Percentiles rank a stretch among this genome's conserved stretches.
Evolutionary conservation across 148 eudicot species (phyloP).

Genomic region (Hydrangea macrophylla): DNA sequence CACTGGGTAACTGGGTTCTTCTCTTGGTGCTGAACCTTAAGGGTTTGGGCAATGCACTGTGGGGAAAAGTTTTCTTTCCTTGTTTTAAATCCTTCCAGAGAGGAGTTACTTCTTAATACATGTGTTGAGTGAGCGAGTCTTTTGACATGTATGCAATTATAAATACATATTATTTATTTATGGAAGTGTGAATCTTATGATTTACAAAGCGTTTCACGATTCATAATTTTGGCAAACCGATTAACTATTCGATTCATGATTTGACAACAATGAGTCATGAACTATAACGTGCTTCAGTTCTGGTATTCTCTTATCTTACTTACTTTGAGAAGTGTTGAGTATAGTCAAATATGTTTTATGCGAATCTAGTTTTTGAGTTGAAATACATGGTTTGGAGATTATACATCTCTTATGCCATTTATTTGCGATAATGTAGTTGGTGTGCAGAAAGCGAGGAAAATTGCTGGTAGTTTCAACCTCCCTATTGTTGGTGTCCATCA

Average conservation of each 20-base stretch:
- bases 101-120: background rate
- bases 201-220: no score
- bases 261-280: no score
- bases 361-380: background rate
- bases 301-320: background rate
- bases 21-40: background rate
- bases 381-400: background rate
- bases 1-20: conserved; percentile 5
- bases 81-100: background rate
- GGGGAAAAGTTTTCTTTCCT: background rate
- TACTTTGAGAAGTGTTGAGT: background rate
- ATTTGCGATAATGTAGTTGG: conserved; percentile 64
- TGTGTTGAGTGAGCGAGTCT: no score
- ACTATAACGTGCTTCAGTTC: background rate
- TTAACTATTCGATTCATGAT: no score
- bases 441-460: conserved; percentile 84
- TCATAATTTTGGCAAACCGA: no score
- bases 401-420: conserved; percentile 1
- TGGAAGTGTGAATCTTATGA: no score
- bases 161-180: no score
- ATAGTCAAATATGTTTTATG: background rate
- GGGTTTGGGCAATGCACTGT: background rate
- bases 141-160: no score
- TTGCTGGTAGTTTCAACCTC: conserved; percentile 66
- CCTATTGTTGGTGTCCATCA: conserved; percentile 95